Evolutionary conservation across 179 eudicot genomes (phyloP).

Genomic region (Spinacia oleracea): DNA sequence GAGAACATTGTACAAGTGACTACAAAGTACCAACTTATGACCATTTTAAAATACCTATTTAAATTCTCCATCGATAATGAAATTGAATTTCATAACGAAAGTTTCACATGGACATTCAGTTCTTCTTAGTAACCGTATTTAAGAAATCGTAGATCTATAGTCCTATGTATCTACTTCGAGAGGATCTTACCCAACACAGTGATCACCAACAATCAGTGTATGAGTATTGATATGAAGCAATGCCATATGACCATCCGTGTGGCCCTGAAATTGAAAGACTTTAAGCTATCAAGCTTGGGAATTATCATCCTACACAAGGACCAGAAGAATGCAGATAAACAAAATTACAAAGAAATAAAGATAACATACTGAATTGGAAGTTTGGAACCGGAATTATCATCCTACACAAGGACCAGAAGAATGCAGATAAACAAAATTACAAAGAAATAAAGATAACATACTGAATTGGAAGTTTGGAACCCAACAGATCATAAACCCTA

Average conservation of each 20-base stretch:
- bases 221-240: constrained; percentile 73
- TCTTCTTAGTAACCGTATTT: background rate
- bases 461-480: too few species aligned
- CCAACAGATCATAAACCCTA: background rate
- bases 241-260: constrained; percentile 94
- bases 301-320: constrained; percentile 9
- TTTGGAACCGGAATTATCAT: background rate
- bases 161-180: background rate
- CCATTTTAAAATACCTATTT: background rate
- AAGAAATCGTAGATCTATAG: background rate
- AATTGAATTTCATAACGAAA: background rate
- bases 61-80: background rate
- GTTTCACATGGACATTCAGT: background rate
- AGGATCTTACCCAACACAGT: constrained; percentile 87
- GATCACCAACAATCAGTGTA: constrained; percentile 90
- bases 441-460: background rate
- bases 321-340: background rate
- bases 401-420: constrained; percentile 5
- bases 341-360: background rate
- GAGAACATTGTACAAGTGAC: background rate
- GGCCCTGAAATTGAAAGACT: constrained; percentile 61
- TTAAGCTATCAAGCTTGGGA: constrained; percentile 12
- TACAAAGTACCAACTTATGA: background rate
- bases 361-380: background rate
- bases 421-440: background rate